A percentile compares a stretch with the other conserved stretches of the same genome.
These are phyloP conservation scores for Podospora australis DNA, from an alignment of 495 filamentous ascomycete genomes.

Conservation along the genomic window DNA sequence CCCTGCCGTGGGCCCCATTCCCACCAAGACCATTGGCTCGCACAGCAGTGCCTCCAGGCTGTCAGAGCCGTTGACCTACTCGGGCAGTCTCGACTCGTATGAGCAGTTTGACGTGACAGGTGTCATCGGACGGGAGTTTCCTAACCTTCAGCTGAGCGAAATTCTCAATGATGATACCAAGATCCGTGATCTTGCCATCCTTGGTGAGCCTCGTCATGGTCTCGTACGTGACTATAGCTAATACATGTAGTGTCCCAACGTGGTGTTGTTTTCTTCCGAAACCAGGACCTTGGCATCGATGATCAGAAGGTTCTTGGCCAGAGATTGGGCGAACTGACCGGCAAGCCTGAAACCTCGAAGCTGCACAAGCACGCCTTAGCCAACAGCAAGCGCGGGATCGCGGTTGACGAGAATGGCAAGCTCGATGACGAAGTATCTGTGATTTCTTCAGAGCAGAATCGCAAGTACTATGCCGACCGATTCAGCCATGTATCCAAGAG, in stretches of 20 bases:
- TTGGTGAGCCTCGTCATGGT: constrained; percentile 42
- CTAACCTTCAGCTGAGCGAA: constrained; percentile 52
- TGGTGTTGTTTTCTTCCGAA: constrained; percentile 69
- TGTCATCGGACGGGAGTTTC: constrained; percentile 62
- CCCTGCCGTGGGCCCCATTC: constrained; percentile 33
- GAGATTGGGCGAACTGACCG: constrained; percentile 62
- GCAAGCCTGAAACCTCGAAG: constrained; percentile 55
- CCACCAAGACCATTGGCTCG: constrained; percentile 49
- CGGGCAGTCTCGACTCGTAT: constrained; percentile 50
- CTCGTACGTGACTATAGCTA: background rate
- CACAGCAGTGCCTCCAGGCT: constrained; percentile 68
- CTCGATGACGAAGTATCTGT: constrained; percentile 67
- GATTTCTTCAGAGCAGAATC: constrained; percentile 58
- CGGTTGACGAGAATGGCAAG: constrained; percentile 44
- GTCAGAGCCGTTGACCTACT: constrained; percentile 74
- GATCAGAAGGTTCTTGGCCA: constrained; percentile 57
- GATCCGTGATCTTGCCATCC: constrained; percentile 60
- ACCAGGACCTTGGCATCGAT: constrained; percentile 56
- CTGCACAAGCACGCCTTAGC: constrained; percentile 50
- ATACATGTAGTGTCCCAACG: constrained; percentile 55
- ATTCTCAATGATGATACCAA: constrained; percentile 62
- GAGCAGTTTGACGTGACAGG: constrained; percentile 60
- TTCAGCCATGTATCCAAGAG: constrained; percentile 46
- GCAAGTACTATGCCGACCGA: constrained; percentile 52
- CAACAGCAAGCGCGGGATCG: constrained; percentile 48